Base-by-base conservation (phyloP, 306 rosid species). In the Astragalus glycyphyllos region DNA sequence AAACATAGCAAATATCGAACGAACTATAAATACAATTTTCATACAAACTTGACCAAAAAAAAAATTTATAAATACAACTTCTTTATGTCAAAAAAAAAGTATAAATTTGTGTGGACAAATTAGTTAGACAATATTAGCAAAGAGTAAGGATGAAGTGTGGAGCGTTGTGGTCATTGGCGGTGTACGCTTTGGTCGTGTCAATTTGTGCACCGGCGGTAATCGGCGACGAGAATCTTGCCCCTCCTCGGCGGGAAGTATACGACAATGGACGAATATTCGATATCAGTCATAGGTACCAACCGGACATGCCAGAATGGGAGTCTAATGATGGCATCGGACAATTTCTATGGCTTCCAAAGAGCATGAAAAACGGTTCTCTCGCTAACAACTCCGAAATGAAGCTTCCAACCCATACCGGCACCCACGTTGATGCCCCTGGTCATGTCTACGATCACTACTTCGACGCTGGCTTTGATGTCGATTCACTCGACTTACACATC, bases 401-500 rank as follows among this genome's bases (percentile, higher is more conserved):
- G 83, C 81, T 92, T 5, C 90, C 96, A 7, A 12, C 87, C 23
- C 98, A 92, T 74, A 86, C 91, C 4, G 98, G 97, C 35, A 92
- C 97, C 11, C 98, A 92, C 54, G 91, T 92, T 44, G 97, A 90
- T 17, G 70, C 97, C 8, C 97, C 98, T 0, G 96, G 98, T 0
- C 98, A 92, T 59, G 54, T 92, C 65, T 70, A 55, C 72, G 96
- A 92, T 38, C 91, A 80, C 75, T 90, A 92, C 82, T 84, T 90
- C 50, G 96, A 92, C 5, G 96, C 96, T 4, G 91, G 96, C 6
- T 92, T 88, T 71, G 96, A 90, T 6, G 91, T 92, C 10, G 98
- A 92, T 57, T 57, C 97, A 0, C 97, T 92, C 14, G 97, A 92
- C 68, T 67, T 92, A 56, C 90, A 85, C 31, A 74, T 88, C 35